Evolutionary conservation across 805 yeast genomes (phyloP), one percentile per base, ranked within the genome.

Genomic region (Starmerella potacharoeniae): DNA sequence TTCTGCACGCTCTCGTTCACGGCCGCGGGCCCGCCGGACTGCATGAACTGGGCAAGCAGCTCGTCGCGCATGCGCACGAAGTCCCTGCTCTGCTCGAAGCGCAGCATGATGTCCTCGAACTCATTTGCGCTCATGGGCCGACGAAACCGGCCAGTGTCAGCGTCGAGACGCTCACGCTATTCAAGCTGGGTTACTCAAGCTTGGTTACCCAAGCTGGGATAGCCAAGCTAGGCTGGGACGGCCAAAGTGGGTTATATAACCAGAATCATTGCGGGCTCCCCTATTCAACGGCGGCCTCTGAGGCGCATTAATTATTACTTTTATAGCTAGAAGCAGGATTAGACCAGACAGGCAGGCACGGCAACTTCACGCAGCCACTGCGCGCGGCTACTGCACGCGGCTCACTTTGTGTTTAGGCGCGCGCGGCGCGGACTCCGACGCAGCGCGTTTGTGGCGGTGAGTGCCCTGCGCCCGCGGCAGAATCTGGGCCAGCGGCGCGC

Each of bases 1-100:
- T 34, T 8, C 45, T 47, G 51, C 9, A 55, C 55, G 30, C 49
- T 28, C 9, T 6, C n/a, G 16, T 44, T 52, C 29, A 43, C 40
- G 7, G 41, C n/a, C 7, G 29, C 47, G 7, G 33, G 13, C 17
- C 35, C 31, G 17, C 17, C 47, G n/a, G 45, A 35, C 35, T 45
- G 31, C 22, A 44, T 37, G n/a, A 39, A 37, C 22, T 34, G 29
- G 8, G 9, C 34, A 22, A 45, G 17, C 37, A 50, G 30, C 9
- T 44, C 45, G 4, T 22, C 17, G 16, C 40, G 46, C n/a, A 47
- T 13, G 10, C 13, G 13, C 30, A n/a, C 22, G 30, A 40, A 34
- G 13, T 31, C 51, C 14, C 40, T 43, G 31, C 52, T 47, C 5
- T 43, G 36, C 17, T 52, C 35, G 16, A 52, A 41, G 30, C 34